Conservation (phyloP, 352 stramenopile species). For the Phytopythium ostracodes region DNA sequence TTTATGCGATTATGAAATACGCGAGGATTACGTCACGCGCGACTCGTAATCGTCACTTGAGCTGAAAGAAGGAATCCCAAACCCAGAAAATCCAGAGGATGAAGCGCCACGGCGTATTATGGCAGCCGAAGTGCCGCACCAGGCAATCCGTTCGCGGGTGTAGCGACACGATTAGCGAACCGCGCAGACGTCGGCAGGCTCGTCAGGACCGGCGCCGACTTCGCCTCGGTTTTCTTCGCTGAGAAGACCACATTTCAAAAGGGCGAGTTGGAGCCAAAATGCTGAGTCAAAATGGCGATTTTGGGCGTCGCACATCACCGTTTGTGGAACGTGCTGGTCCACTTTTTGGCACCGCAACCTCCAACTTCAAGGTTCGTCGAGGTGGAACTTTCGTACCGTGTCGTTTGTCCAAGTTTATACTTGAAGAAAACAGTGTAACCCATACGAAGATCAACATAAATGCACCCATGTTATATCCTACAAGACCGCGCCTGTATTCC, state of each 20-base stretch:
- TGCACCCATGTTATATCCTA: neutral
- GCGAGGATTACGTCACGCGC: neutral
- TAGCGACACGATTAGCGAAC: neutral
- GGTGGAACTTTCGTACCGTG: neutral
- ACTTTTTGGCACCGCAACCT: neutral
- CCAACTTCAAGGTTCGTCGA: too few relatives aligned
- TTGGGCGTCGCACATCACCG: too few relatives aligned
- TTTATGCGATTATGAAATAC: neutral
- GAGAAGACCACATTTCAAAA: neutral
- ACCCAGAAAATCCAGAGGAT: neutral
- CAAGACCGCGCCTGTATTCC: too few relatives aligned
- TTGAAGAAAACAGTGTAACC: constrained; percentile 1
- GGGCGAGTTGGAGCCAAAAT: too few relatives aligned
- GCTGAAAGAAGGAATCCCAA: too few relatives aligned
- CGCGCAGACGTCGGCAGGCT: neutral
- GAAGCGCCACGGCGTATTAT: too few relatives aligned
- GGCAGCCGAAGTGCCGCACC: too few relatives aligned
- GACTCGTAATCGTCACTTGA: neutral
- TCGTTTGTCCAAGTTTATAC: neutral
- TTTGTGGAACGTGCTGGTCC: too few relatives aligned
- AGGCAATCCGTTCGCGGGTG: neutral
- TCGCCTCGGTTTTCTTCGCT: neutral
- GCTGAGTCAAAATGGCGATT: too few relatives aligned
- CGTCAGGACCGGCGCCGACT: neutral
- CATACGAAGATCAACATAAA: neutral